Base-by-base conservation (phyloP, 768 basidiomycete species). In the Gymnopilus dilepis region DNA sequence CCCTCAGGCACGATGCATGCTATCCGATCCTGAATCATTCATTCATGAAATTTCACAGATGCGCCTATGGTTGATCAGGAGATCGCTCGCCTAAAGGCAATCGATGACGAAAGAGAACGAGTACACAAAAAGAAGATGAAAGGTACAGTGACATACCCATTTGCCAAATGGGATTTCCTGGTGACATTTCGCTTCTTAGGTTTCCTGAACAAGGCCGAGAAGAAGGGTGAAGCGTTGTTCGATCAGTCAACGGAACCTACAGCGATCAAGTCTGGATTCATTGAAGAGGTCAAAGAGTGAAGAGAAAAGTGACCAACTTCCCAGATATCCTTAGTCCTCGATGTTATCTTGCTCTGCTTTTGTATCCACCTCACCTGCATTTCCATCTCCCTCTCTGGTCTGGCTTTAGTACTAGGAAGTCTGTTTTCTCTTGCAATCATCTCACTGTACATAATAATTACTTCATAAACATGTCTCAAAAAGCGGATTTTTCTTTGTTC, bases 101-200 rank as follows among this genome's bases (percentile, higher is more conserved):
- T 81, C 34, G 92, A 94, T 58, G 84, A 87, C 64, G 88, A 88
- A 70, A 83, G 86, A 45, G 88, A 91, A 63, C 84, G 77, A 64
- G 82, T 71, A 0, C 82, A 87, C 63, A 88, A 87, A 61, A 79
- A 88, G 70, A 94, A 90, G 72, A 77, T 94, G 71, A 90, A 88
- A 79, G 93, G 92, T 90, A 33, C 8, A 19, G 6, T 38, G 21
- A 21, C 5, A 22, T 11, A 3, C n/a, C n/a, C 24, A 24, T 17
- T 24, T 28, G 19, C 34, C 9, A 11, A 13, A 19, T 54, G 19
- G 31, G 13, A 5, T 17, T 28, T 26, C 15, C 15, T 15, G 8
- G 37, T 54, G 3, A 38, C 9, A 22, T 13, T 47, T 47, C 2
- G 15, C 17, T 47, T 22, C 31, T 53, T 56, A 87, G 86, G 86